Evolutionary conservation across 2,329 filamentous ascomycete genomes (phyloP).

Genomic region (Talaromyces sp.): DNA sequence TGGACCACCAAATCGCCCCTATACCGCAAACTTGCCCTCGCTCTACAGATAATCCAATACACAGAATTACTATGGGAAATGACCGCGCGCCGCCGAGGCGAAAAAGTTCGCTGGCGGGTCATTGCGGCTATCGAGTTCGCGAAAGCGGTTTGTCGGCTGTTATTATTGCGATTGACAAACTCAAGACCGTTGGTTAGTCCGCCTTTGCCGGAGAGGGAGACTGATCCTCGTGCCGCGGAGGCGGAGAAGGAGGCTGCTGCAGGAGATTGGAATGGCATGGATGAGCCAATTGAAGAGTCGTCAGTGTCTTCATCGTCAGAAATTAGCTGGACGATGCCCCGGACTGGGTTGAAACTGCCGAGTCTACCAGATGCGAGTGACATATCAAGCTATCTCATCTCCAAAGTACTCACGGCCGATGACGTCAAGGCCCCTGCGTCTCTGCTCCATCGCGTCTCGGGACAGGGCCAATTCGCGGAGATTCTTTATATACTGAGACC

Average conservation of each 20-base stretch:
- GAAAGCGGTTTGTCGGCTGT: slow-evolving; percentile 78
- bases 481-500: slow-evolving; percentile 88
- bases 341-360: slow-evolving; percentile 82
- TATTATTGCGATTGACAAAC: slow-evolving; percentile 78
- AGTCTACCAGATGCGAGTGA: slow-evolving; percentile 76
- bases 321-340: slow-evolving; percentile 82
- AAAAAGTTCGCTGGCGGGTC: slow-evolving; percentile 78
- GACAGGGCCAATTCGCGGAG: slow-evolving; percentile 81
- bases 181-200: slow-evolving; percentile 79
- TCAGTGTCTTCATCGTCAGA: slow-evolving; percentile 30
- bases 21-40: slow-evolving; percentile 76
- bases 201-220: slow-evolving; percentile 79
- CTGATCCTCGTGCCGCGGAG: slow-evolving; percentile 61
- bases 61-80: slow-evolving; percentile 97
- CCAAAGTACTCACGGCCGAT: slow-evolving; percentile 88
- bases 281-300: slow-evolving; percentile 40
- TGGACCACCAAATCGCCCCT: slow-evolving; percentile 61
- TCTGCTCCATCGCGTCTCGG: slow-evolving; percentile 68
- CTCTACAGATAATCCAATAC: slow-evolving; percentile 88
- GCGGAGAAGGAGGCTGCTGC: slow-evolving; percentile 49
- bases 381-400: slow-evolving; percentile 81
- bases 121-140: slow-evolving; percentile 79
- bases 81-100: slow-evolving; percentile 80
- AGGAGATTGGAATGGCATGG: slow-evolving; percentile 48
- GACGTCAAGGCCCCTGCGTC: slow-evolving; percentile 91